phyloP scores from a whole-genome alignment of 2,329 filamentous ascomycete species.

The Nigrospora oryzae region DNA sequence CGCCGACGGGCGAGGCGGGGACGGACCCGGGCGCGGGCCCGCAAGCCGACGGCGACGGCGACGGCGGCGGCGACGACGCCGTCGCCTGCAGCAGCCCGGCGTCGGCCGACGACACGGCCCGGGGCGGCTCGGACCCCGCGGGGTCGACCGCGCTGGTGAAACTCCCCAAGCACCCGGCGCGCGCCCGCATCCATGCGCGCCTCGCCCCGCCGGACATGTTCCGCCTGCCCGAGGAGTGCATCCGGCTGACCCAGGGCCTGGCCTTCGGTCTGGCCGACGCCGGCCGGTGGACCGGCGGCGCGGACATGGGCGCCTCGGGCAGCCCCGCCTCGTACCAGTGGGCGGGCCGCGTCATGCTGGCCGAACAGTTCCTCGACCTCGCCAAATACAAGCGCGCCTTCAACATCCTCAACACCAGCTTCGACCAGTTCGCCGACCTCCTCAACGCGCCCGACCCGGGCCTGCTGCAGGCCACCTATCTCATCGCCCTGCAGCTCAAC shows the following conservation, averaged over 20 bases:
- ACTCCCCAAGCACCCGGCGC: not conserved
- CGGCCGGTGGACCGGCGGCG: not conserved
- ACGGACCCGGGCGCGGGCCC: no score
- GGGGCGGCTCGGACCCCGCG: no score
- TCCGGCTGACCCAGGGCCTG: not conserved
- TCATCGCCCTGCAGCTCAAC: not conserved
- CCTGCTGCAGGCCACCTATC: not conserved
- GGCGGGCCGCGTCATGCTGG: not conserved
- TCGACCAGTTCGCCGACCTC: conserved; percentile 1
- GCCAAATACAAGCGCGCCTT: conserved; percentile 2
- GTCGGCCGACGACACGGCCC: no score
- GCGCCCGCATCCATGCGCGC: not conserved
- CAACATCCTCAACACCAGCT: not conserved
- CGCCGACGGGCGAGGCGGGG: no score
- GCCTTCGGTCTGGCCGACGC: not conserved
- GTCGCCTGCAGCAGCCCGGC: no score
- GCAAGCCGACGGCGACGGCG: no score
- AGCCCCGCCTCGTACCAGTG: conserved; percentile 1
- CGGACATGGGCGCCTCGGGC: not conserved
- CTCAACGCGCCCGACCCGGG: conserved; percentile 1
- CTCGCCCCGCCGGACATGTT: not conserved
- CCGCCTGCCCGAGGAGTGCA: conserved; percentile 1
- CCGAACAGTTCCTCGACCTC: not conserved
- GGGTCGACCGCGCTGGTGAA: not conserved
- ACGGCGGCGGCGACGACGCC: no score